These are phyloP conservation scores for Pinus albicaulis DNA, from an alignment of 75 land plant species.

Conservation along the genomic window DNA sequence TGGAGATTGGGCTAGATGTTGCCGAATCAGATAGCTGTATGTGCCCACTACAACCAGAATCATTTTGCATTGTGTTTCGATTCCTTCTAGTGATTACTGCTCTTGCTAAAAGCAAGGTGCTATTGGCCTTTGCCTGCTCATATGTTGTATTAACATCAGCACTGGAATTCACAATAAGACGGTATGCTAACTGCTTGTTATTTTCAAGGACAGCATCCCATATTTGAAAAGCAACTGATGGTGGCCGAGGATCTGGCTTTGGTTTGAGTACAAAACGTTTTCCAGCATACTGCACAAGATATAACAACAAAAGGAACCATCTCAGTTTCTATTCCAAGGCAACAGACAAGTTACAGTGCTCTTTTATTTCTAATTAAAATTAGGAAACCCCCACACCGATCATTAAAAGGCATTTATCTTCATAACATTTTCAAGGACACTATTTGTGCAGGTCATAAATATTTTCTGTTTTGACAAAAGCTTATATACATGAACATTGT, in stretches of 20 bases:
- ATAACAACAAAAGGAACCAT: not conserved
- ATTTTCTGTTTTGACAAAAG: not conserved
- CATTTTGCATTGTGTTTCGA: not conserved
- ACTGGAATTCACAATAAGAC: conserved; percentile 50
- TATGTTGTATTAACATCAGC: conserved; percentile 66
- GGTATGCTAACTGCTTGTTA: conserved; percentile 61
- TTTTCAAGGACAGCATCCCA: conserved; percentile 74
- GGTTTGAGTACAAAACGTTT: conserved; percentile 51
- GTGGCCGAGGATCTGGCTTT: conserved; percentile 16
- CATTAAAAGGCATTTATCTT: not conserved
- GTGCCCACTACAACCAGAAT: conserved; percentile 11
- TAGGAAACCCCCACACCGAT: not conserved
- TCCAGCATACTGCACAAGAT: conserved; percentile 59
- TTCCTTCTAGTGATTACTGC: conserved; percentile 22
- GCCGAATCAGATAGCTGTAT: conserved; percentile 5
- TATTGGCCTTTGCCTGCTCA: conserved; percentile 24
- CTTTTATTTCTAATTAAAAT: not conserved
- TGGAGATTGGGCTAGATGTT: conserved; percentile 11
- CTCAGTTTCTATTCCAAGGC: not conserved
- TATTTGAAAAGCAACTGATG: conserved; percentile 40
- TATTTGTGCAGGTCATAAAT: not conserved
- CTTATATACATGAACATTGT: not conserved
- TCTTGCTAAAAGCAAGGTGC: conserved; percentile 43
- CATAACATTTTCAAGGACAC: not conserved
- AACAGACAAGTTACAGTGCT: not conserved